Evolutionary conservation across 2,329 filamentous ascomycete species (phyloP).

Genomic region (Knufia petricola): DNA sequence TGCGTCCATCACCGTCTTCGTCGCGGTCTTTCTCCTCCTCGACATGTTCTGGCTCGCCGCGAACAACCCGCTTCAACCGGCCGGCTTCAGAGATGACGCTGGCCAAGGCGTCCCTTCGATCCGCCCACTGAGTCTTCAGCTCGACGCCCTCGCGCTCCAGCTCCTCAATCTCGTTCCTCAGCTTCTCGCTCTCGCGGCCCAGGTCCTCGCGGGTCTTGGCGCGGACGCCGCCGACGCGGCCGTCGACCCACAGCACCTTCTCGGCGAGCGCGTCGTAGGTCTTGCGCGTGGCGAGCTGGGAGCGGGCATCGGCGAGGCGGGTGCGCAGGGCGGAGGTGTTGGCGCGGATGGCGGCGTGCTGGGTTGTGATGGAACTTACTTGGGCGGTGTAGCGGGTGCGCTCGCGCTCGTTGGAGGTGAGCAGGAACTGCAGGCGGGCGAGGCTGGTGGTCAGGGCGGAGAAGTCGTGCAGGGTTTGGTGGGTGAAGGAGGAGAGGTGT

Average conservation of each 20-base stretch:
- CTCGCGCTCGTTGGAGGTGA: constrained; percentile 72
- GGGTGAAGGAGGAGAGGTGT: constrained; percentile 59
- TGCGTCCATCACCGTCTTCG: constrained; percentile 76
- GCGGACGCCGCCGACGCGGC: constrained; percentile 58
- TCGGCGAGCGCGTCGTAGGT: constrained; percentile 81
- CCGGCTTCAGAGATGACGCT: constrained; percentile 86
- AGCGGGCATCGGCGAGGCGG: constrained; percentile 68
- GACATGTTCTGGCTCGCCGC: constrained; percentile 62
- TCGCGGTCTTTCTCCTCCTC: constrained; percentile 48
- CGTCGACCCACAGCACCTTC: constrained; percentile 46
- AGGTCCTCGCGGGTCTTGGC: constrained; percentile 80
- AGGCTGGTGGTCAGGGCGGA: constrained; percentile 69
- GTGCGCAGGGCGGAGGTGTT: constrained; percentile 62
- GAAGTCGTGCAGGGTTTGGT: constrained; percentile 81
- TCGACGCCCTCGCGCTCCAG: constrained; percentile 74
- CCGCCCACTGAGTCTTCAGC: constrained; percentile 73
- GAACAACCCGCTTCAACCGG: constrained; percentile 71
- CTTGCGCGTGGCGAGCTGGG: constrained; percentile 67
- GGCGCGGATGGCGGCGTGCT: constrained; percentile 66
- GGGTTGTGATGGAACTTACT: constrained; percentile 66
- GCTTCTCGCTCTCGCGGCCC: constrained; percentile 62
- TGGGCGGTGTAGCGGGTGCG: constrained; percentile 73
- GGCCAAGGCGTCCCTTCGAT: constrained; percentile 77
- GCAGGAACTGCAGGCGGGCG: constrained; percentile 76
- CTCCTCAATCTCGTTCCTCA: constrained; percentile 80